Evolutionary conservation across 2,329 filamentous ascomycete species (phyloP), one percentile per base, ranked within the genome.

Genomic region (Diaporthe sp.): DNA sequence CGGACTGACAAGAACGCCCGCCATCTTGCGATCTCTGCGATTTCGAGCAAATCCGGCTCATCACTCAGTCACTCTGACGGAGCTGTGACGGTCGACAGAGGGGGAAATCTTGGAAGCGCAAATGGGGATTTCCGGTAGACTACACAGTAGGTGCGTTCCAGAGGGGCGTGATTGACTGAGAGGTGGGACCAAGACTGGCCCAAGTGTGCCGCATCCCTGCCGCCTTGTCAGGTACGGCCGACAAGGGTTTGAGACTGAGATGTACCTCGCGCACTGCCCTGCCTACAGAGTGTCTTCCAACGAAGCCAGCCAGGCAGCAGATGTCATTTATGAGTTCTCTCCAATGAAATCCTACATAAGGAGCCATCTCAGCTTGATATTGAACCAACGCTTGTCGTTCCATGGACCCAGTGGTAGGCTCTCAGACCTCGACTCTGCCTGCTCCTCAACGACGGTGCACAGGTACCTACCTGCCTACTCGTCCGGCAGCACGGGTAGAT

Each of bases 401-500:
- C 39, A 13, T 10, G 22, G 4, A 44, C 13, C 7, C 17, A 15
- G 9, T 28, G n/a, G 44, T n/a, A n/a, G 44, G 46, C 62, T 34
- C 62, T 39, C 25, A 22, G 15, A 46, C 42, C 39, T 22, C n/a
- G 17, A 46, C 59, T 19, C n/a, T 34, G 61, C 13, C 39, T 44
- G 22, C 39, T 22, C 31, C 39, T 62, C 17, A 10, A 42, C 28
- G 3, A 25, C 39, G 12, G 37, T 44, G 39, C 62, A 2, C 2
- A 39, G 62, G 34, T 68, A 68, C 65, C 46, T 53, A 68, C 34
- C n/a, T 53, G n/a, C 31, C 65, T 39, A 9, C 65, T 69, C 34
- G 46, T 55, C 65, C 49, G 49, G 65, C 65, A 69, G 51, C 44
- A 62, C 70, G 70, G 70, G 70, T 62, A 72, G 70, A 73, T 62